Evolutionary conservation across 805 yeast species (phyloP), one percentile per base, ranked within the genome.

Genomic region (Wickerhamiella musiphila): DNA sequence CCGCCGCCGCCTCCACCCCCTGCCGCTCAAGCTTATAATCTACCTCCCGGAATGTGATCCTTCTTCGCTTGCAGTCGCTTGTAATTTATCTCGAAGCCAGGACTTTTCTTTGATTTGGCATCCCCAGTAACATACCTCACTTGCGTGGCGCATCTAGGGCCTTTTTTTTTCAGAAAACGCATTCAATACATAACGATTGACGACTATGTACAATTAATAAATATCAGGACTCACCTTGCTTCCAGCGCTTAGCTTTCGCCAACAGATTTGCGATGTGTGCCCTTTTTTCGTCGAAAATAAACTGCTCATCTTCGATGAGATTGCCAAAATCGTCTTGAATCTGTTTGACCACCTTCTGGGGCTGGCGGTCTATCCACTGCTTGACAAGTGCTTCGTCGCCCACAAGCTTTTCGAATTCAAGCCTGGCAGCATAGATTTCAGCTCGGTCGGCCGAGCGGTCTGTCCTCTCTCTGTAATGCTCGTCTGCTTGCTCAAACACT

Each of bases 231-330:
- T 24, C 15, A 4, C 18, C 13, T 13, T 24, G 18, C n/a, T 61
- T 59, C 73, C 73, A 68, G 43, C 60, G 57, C 41, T 55, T 57
- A 1, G 73, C 73, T 42, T 65, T 57, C 17, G 57, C 63, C 31
- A 66, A 42, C 26, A 68, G 53, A 31, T 54, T 61, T 18, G 49
- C 33, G 19, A 44, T 38, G n/a, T 36, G 35, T 14, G 26, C 41
- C 41, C 57, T 62, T 41, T 73, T 78, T 28, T 74, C 78, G 1
- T 84, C 79, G 44, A 77, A 81, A 4, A 66, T 53, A 49, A 71
- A 76, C 35, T 71, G 83, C 32, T 60, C 45, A 40, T 60, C 61
- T 43, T 73, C 81, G 37, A 66, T 63, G 35, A 65, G 66, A 2
- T 60, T 46, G 2, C 68, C 73, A 29, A 61, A 66, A 3, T 48